phyloP scores from a whole-genome alignment of 2,329 filamentous ascomycete species.

The Beauveria sp. region DNA sequence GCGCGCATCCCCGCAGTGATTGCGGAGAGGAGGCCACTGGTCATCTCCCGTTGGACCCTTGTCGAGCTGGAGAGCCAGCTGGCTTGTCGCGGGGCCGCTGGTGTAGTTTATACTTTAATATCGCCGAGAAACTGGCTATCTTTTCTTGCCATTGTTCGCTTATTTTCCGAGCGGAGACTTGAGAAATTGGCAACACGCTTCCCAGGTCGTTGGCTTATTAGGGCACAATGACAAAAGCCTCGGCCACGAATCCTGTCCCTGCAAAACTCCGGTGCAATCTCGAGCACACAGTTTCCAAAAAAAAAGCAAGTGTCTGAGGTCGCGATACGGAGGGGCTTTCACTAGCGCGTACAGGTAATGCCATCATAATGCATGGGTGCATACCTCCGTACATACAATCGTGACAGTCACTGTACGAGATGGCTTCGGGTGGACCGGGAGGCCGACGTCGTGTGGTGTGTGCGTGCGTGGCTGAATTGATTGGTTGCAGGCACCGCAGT shows the following conservation, averaged over 20 bases:
- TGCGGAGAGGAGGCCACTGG: slow-evolving; percentile 6
- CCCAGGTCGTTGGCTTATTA: neutral
- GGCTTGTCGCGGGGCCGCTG: neutral
- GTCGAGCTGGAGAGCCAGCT: slow-evolving; percentile 9
- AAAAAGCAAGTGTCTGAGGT: slow-evolving; percentile 2
- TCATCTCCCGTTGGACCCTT: slow-evolving; percentile 1
- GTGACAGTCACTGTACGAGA: neutral
- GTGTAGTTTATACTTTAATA: slow-evolving; percentile 1
- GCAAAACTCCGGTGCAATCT: too few relatives aligned
- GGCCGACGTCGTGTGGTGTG: neutral
- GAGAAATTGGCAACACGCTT: neutral
- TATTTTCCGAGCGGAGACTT: neutral
- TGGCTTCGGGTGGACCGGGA: slow-evolving; percentile 8
- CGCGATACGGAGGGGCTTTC: slow-evolving; percentile 5
- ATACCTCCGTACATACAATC: too few relatives aligned
- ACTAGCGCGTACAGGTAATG: slow-evolving; percentile 3
- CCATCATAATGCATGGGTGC: slow-evolving; percentile 3
- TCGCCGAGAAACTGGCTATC: neutral
- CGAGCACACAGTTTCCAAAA: neutral
- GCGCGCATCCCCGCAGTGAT: slow-evolving; percentile 2
- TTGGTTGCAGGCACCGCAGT: neutral
- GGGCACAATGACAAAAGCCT: neutral
- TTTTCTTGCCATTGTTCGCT: neutral
- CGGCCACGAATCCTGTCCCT: too few relatives aligned
- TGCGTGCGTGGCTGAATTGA: slow-evolving; percentile 1